Base-by-base conservation (phyloP, 2,329 filamentous ascomycete species). In the Apiospora rasikravindrae region DNA sequence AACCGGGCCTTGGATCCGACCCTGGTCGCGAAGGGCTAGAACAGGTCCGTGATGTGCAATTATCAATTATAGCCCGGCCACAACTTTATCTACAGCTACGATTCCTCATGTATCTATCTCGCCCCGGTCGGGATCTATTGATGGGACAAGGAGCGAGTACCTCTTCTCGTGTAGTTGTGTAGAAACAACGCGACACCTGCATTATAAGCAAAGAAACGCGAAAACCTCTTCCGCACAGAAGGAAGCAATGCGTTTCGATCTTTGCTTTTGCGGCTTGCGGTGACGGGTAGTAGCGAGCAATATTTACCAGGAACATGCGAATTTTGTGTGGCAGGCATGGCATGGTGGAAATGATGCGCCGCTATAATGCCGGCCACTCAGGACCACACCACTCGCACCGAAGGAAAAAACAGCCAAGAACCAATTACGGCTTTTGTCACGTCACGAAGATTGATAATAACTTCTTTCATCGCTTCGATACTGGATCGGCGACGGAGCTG, bases 301-400 rank as follows among this genome's bases (percentile, higher is more conserved):
- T 64, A 64, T 64, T 40, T 33, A 19, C 22, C 57, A 64, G 57
- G 57, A 37, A 64, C 57, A 22, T 64, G 14, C 57, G 33, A 40
- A 64, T 64, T 64, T 64, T 64, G 57, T 64, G 57, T 64, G 57
- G 57, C 57, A 64, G 40, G 57, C 40, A 33, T 64, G 57, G 57
- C 57, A 64, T 64, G 29, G 57, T 64, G 57, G 53, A 61, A 64
- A 64, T 64, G 57, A 64, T 64, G 57, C 57, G 57, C 57, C 57
- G 57, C 57, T 64, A 64, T 64, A 64, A 40, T 64, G 57, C 57
- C 57, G 57, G 57, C 29, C 29, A 19, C 14, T 6, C 22, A 64
- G 33, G 33, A 40, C 57, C 51, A 57, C 51, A 57, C 51, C 57
- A 64, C 57, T 33, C 57, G 33, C 33, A n/a, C 19, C 33, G 57